phyloP scores from a whole-genome alignment of 768 basidiomycete species.

The Hydnomerulius pinastri region DNA sequence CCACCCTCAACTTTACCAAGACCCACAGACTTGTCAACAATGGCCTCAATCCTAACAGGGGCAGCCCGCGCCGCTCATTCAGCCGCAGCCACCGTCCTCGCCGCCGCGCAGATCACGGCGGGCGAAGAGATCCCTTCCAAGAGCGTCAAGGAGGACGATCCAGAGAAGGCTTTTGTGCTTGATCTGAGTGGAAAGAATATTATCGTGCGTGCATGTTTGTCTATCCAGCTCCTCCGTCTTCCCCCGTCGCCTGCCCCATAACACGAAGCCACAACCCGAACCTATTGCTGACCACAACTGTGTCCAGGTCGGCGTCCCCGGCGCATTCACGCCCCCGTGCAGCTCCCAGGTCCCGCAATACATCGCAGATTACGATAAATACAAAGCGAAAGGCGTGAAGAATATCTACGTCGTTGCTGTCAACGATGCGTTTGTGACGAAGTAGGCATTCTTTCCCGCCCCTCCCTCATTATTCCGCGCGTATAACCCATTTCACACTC shows the following conservation, averaged over 20 bases:
- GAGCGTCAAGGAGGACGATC: conserved; percentile 60
- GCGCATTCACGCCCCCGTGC: conserved; percentile 77
- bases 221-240: neutral
- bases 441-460: conserved; percentile 23
- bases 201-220: conserved; percentile 46
- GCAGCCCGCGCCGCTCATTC: conserved; percentile 57
- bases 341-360: conserved; percentile 64
- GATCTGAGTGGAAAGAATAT: conserved; percentile 61
- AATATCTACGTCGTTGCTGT: conserved; percentile 72
- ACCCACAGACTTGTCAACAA: too few relatives aligned
- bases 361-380: conserved; percentile 64
- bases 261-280: too few relatives aligned
- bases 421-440: conserved; percentile 78
- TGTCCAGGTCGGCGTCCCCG: conserved; percentile 68
- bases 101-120: conserved; percentile 42
- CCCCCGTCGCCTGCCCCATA: neutral
- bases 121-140: conserved; percentile 47
- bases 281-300: neutral
- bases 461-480: neutral
- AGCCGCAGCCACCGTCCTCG: conserved; percentile 51
- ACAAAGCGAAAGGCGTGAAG: conserved; percentile 76
- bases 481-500: conserved; percentile 5
- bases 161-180: conserved; percentile 44
- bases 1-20: neutral
- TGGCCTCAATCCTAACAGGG: conserved; percentile 49